Evolutionary conservation across 352 stramenopile species (phyloP).

Genomic region (Phytophthora cactorum): DNA sequence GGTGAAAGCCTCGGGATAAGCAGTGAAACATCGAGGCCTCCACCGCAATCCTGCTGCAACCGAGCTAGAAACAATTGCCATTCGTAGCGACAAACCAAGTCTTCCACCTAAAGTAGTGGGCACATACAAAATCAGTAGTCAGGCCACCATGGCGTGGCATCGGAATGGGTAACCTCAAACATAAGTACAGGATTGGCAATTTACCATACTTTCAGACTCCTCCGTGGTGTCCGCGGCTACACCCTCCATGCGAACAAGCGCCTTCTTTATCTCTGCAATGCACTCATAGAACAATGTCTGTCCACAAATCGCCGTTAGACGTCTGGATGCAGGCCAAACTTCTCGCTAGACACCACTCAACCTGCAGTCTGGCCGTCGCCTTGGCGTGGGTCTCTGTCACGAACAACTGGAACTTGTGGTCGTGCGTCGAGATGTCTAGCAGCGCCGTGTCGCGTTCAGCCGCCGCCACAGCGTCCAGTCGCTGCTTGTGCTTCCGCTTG

Average conservation of each 20-base stretch:
- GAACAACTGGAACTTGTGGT: constrained; percentile 26
- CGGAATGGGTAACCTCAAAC: not conserved
- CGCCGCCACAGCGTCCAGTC: constrained; percentile 9
- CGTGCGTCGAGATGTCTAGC: constrained; percentile 10
- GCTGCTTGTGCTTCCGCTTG: constrained; percentile 17
- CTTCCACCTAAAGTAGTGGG: constrained; percentile 17
- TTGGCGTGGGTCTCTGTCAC: constrained; percentile 25
- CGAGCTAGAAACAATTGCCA: constrained; percentile 49
- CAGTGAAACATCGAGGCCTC: constrained; percentile 24
- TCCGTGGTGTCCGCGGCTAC: constrained; percentile 29
- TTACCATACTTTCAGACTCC: constrained; percentile 55
- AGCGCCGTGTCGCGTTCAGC: constrained; percentile 19
- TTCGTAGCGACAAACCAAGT: constrained; percentile 21
- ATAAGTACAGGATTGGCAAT: constrained; percentile 10
- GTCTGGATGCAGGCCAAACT: not conserved
- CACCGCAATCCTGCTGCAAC: constrained; percentile 39
- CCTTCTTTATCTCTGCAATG: constrained; percentile 51
- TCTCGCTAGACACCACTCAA: not conserved
- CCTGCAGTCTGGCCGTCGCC: constrained; percentile 26
- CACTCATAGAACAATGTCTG: constrained; percentile 50
- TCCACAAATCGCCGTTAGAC: not conserved
- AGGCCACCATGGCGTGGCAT: not conserved
- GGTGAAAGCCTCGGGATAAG: constrained; percentile 13
- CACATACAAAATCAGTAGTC: not conserved
- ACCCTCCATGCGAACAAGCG: constrained; percentile 36